Conservation (phyloP, 331 rosid species). For the Spiraea crenata region DNA sequence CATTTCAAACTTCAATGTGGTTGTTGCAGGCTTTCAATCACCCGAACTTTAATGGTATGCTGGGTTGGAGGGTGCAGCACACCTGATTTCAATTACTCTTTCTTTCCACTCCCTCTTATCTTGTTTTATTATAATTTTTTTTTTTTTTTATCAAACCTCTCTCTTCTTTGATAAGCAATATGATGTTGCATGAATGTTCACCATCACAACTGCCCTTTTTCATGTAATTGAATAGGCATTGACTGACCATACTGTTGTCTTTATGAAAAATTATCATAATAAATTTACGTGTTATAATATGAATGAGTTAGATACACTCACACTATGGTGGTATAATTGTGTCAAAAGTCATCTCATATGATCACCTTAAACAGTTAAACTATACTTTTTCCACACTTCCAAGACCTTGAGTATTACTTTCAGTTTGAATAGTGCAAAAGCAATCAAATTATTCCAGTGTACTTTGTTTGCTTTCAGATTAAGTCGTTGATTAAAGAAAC, state of each 20-base stretch:
- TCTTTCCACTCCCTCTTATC: neutral
- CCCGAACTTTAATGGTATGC: conserved; percentile 13
- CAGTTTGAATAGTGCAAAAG: neutral
- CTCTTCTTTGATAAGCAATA: neutral
- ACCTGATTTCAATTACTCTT: conserved; percentile 12
- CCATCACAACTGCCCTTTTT: too few relatives aligned
- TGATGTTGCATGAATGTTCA: too few relatives aligned
- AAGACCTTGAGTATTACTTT: neutral
- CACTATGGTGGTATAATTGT: too few relatives aligned
- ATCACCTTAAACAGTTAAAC: too few relatives aligned
- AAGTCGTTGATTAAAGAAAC: neutral
- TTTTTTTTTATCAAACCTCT: too few relatives aligned
- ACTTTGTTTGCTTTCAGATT: conserved; percentile 9
- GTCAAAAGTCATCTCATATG: too few relatives aligned
- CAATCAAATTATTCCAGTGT: neutral
- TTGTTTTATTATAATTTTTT: too few relatives aligned
- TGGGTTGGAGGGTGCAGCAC: conserved; percentile 11
- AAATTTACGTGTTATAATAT: too few relatives aligned
- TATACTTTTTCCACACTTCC: too few relatives aligned
- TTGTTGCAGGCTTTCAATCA: conserved; percentile 10
- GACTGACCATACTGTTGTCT: neutral
- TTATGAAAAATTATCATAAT: too few relatives aligned
- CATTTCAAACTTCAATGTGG: conserved; percentile 1
- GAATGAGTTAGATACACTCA: too few relatives aligned
- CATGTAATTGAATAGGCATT: neutral